Evolutionary conservation across 1,284 basidiomycete genomes (phyloP), one percentile per base, ranked within the genome.

Genomic region (Takashimella tepidaria): DNA sequence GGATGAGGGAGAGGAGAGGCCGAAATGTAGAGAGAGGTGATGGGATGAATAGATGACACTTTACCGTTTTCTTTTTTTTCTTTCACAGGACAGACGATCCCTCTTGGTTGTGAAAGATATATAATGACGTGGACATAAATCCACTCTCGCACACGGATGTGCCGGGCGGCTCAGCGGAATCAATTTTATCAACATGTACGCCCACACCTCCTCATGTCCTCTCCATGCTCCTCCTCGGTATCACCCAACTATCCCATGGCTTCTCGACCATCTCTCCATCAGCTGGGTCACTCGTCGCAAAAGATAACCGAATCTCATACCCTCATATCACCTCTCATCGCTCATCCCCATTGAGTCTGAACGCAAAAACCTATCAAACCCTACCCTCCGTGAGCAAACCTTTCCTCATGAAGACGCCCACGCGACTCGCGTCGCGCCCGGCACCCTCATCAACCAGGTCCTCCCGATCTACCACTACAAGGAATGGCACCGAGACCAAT

Each of bases 341-440:
- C 31, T 16, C 31, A 37, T n/a, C 31, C 31, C 31, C 31, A 8
- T 37, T 37, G n/a, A n/a, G n/a, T n/a, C n/a, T n/a, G n/a, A n/a
- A n/a, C n/a, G n/a, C n/a, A n/a, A n/a, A n/a, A n/a, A n/a, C 31
- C 31, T 16, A 37, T 37, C n/a, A 44, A 8, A 23, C 42, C 19
- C 25, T 13, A n/a, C 27, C 19, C 21, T 16, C 23, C 24, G 5
- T 10, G 47, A 21, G 26, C 44, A 45, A 45, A 20, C 21, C 10
- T 23, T 25, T 23, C 45, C 43, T 40, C 49, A 55, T 54, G 51
- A 55, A 45, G 37, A 60, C 55, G 47, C 56, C 56, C 43, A 56
- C 56, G 47, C 53, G 56, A 22, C 50, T 55, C 43, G 43, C 50
- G 48, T 57, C 56, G 56, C 56, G 56, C 27, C 54, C 55, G 21